Evolutionary conservation across 2,329 filamentous ascomycete species (phyloP).

Genomic region (Arthrobotrys pseudoclavata): DNA sequence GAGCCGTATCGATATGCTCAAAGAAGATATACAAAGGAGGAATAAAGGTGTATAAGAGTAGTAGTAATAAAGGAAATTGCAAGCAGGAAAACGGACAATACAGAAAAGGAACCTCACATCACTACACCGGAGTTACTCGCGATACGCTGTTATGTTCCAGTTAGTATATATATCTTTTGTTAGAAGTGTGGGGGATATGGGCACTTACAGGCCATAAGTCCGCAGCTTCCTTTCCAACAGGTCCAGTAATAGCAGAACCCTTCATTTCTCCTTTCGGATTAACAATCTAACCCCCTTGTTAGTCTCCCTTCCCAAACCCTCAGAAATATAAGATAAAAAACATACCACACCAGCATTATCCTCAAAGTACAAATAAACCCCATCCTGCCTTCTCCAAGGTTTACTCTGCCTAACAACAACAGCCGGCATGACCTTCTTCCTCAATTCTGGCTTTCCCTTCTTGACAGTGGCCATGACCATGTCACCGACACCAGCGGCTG

Average conservation of each 20-base stretch:
- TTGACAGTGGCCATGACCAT: constrained; percentile 99
- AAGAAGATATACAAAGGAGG: constrained; percentile 50
- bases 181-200: neutral
- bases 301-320: neutral
- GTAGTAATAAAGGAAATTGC: constrained; percentile 29
- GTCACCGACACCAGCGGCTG: constrained; percentile 97
- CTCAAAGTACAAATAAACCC: constrained; percentile 99
- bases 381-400: constrained; percentile 98
- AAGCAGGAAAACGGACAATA: neutral
- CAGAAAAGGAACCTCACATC: constrained; percentile 78
- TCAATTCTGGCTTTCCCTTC: constrained; percentile 99
- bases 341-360: constrained; percentile 99
- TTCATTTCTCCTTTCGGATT: constrained; percentile 99
- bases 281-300: constrained; percentile 79
- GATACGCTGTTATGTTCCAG: constrained; percentile 79
- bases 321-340: constrained; percentile 65
- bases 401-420: constrained; percentile 99
- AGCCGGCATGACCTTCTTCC: constrained; percentile 99
- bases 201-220: constrained; percentile 95
- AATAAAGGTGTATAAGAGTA: constrained; percentile 46
- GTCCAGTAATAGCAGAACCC: constrained; percentile 98
- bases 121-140: constrained; percentile 99
- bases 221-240: constrained; percentile 99
- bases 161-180: constrained; percentile 64
- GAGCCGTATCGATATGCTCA: constrained; percentile 57